A percentile compares a stretch with the other conserved stretches of the same genome.
These are phyloP conservation scores for Fusarium circinatum DNA, from an alignment of 2,329 filamentous ascomycete species.

Conservation along the genomic window DNA sequence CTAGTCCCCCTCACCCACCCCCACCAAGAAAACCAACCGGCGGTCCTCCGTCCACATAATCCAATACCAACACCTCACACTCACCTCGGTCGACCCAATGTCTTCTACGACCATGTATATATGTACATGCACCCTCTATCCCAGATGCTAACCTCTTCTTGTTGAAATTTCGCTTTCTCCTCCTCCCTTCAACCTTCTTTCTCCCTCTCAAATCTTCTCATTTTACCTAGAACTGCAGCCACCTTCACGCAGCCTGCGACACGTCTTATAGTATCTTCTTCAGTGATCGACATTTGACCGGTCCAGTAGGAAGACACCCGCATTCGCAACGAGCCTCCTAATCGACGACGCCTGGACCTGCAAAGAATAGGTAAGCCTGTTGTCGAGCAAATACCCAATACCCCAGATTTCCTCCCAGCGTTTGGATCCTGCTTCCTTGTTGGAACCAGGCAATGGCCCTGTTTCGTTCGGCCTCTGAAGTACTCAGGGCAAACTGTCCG, in stretches of 20 bases:
- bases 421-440: background rate
- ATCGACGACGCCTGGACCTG: conserved; percentile 3
- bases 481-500: background rate
- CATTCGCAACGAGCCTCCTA: conserved; percentile 22
- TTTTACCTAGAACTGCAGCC: background rate
- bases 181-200: background rate
- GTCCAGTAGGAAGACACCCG: conserved; percentile 5
- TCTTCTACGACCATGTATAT: conserved; percentile 18
- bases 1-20: background rate
- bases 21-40: conserved; percentile 22
- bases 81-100: conserved; percentile 4
- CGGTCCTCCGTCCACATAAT: conserved; percentile 25
- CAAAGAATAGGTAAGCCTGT: conserved; percentile 27
- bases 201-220: background rate
- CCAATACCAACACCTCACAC: conserved; percentile 9
- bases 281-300: conserved; percentile 30
- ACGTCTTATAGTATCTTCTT: conserved; percentile 1
- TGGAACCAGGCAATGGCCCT: background rate
- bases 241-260: background rate
- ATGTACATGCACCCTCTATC: conserved; percentile 27
- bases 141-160: conserved; percentile 13
- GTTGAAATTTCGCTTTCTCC: conserved; percentile 23
- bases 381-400: background rate
- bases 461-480: background rate
- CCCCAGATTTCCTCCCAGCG: conserved; percentile 11